phyloP scores from a whole-genome alignment of 176 grass and related monocot genomes.

The Ensete glaucum region DNA sequence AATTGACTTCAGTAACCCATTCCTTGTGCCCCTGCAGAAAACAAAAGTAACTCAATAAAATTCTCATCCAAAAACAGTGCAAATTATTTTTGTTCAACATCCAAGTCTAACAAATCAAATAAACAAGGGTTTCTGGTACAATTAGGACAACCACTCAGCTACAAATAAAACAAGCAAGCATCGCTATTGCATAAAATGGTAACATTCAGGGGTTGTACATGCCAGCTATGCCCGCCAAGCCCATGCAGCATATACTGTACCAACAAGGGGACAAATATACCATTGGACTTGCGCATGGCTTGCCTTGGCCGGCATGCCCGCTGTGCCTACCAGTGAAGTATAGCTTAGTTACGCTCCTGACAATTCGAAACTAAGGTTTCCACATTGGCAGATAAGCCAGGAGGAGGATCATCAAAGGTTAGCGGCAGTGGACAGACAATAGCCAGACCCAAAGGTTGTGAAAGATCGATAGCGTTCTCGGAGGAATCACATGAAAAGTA shows the following conservation, averaged over 20 bases:
- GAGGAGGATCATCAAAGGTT: not conserved
- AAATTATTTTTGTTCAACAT: not conserved
- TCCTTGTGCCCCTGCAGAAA: constrained; percentile 11
- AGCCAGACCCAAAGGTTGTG: not conserved
- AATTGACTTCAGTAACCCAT: constrained; percentile 21
- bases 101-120: too few relatives aligned
- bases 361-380: not conserved
- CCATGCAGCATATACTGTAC: not conserved
- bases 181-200: not conserved
- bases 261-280: not conserved
- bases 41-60: not conserved
- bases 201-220: not conserved
- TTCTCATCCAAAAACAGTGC: not conserved
- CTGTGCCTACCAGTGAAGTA: not conserved
- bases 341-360: not conserved
- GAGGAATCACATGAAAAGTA: not conserved
- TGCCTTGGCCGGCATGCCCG: too few relatives aligned
- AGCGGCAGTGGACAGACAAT: not conserved
- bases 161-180: not conserved
- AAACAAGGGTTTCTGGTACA: not conserved
- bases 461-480: not conserved
- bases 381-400: not conserved
- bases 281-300: not conserved
- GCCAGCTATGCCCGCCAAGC: not conserved
- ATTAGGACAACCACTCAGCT: not conserved